Base-by-base conservation (phyloP, 371 early-diverging fungal species). In the Mortierella sp. region DNA sequence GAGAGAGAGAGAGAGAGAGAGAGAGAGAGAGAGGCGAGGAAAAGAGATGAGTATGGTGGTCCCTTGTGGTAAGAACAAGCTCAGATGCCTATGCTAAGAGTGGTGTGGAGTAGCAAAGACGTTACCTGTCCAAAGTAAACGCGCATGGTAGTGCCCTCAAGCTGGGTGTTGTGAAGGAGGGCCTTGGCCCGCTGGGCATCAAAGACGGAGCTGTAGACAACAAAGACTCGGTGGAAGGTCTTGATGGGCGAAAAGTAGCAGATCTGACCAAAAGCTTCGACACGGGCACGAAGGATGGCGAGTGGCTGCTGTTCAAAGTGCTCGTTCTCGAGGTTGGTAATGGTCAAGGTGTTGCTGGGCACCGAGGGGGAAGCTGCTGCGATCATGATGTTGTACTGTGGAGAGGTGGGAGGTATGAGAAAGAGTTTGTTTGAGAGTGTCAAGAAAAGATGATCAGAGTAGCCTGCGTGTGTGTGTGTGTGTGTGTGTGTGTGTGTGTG, bases 121-220 rank as follows among this genome's bases (percentile, higher is more conserved):
- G 2, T 37, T 46, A 60, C 29, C 47, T 88, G 86, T 18, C 90
- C 91, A 68, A 76, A 91, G 66, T 91, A 91, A n/a, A 90, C 83
- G 23, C 89, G 82, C 16, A 89, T 57, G 48, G 72, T 68, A 48
- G 82, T 67, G 4, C 50, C 26, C 43, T 57, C 26, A 82, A 67
- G 15, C 25, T 50, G 43, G 9, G 61, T 62, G 64, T 68, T 86
- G 62, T 91, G 88, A 12, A 84, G 56, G 5, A 60, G 19, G 14
- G 63, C 28, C 60, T 86, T 86, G 4, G 87, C 88, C 11, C 57
- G 45, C 56, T 81, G 73, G 25, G 89, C 88, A 57, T 86, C 75
- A 4, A 51, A 44, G 29, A 86, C 85, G 25, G 84, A 84, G 57
- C 83, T 63, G 48, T 74, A 80, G 59, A 80, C 81, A 30, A 80